Conservation (phyloP, 257 asterid genomes). For the Nemophila menziesii region DNA sequence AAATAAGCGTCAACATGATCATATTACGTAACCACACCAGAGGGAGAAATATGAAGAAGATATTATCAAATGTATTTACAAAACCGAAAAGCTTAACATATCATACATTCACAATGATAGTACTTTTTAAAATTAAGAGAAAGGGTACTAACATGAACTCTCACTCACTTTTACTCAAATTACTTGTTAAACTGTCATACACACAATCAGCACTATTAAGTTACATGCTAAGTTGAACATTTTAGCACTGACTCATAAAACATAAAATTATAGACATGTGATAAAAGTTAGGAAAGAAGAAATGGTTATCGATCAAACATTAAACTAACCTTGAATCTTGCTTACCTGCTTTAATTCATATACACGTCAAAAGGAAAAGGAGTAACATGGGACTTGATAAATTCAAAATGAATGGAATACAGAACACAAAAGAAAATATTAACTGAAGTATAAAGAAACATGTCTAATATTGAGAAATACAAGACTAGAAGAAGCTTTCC, state of each 20-base stretch:
- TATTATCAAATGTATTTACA: too few relatives aligned
- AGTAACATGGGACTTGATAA: neutral
- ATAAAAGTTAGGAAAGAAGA: neutral
- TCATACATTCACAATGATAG: neutral
- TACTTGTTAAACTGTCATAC: neutral
- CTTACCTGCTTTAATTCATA: too few relatives aligned
- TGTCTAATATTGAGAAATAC: conserved; percentile 3
- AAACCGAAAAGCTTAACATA: neutral
- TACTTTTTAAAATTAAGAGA: neutral
- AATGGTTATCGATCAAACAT: neutral
- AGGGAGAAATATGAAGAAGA: too few relatives aligned
- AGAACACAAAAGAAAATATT: neutral
- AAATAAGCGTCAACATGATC: conserved; percentile 30
- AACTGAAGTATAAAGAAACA: neutral
- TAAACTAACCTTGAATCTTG: neutral
- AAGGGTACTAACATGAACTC: neutral
- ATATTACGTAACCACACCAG: conserved; percentile 11
- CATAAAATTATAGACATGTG: neutral
- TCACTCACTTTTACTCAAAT: neutral
- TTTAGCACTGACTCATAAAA: neutral
- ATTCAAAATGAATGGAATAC: neutral
- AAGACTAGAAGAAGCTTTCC: conserved; percentile 22
- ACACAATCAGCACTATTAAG: neutral
- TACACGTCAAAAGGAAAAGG: neutral
- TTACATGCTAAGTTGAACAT: neutral